These are phyloP conservation scores for Corchorus olitorius DNA, from an alignment of 345 rosid species.

Conservation along the genomic window DNA sequence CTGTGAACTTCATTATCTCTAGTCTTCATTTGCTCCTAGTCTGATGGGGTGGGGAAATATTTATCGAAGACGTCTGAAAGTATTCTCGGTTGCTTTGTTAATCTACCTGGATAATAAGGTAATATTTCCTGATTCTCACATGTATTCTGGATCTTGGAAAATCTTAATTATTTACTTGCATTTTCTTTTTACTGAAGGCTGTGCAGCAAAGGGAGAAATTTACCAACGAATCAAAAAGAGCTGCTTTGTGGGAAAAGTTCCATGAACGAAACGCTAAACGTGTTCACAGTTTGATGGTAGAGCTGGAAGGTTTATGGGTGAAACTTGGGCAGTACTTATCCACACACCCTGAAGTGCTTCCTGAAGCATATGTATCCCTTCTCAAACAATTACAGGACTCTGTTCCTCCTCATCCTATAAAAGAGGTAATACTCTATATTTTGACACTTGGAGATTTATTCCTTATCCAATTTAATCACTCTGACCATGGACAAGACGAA, in stretches of 20 bases:
- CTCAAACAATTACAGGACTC: slow-evolving; percentile 94
- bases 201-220: slow-evolving; percentile 81
- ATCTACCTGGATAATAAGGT: slow-evolving; percentile 94
- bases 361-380: slow-evolving; percentile 70
- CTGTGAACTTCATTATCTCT: not conserved
- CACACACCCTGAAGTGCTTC: slow-evolving; percentile 96
- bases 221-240: slow-evolving; percentile 51
- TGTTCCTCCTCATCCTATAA: slow-evolving; percentile 89
- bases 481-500: not conserved
- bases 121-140: slow-evolving; percentile 22
- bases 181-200: slow-evolving; percentile 41
- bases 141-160: not conserved
- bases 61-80: slow-evolving; percentile 70
- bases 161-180: not conserved
- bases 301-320: slow-evolving; percentile 92
- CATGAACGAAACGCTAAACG: slow-evolving; percentile 90
- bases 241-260: slow-evolving; percentile 76
- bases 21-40: slow-evolving; percentile 18
- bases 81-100: slow-evolving; percentile 65
- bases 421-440: slow-evolving; percentile 56
- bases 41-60: slow-evolving; percentile 82
- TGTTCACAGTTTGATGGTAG: slow-evolving; percentile 65
- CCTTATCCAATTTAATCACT: not conserved
- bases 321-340: slow-evolving; percentile 94
- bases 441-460: not conserved